These are phyloP conservation scores for Golovinomyces cichoracearum DNA, from an alignment of 2,329 filamentous ascomycete genomes.

Conservation along the genomic window DNA sequence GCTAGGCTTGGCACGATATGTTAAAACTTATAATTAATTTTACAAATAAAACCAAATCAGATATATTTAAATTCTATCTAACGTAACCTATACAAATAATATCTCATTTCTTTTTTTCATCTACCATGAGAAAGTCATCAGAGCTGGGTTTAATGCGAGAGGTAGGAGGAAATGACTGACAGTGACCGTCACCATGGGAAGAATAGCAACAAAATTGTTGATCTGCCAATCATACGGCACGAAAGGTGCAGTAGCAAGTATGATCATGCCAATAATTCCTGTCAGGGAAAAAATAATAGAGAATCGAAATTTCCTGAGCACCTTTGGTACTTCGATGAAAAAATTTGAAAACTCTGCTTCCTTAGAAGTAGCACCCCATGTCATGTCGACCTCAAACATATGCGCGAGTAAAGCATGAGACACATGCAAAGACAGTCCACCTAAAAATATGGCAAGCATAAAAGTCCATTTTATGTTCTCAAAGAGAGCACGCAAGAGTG, in stretches of 20 bases:
- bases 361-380: conserved; percentile 63
- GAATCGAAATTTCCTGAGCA: conserved; percentile 45
- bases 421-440: conserved; percentile 56
- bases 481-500: conserved; percentile 27
- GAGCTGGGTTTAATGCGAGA: conserved; percentile 47
- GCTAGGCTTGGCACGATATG: no score
- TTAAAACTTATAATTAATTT: no score
- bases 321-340: conserved; percentile 59
- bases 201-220: conserved; percentile 46
- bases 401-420: conserved; percentile 55
- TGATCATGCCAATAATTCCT: conserved; percentile 35
- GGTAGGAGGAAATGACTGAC: conserved; percentile 45
- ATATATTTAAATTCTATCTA: no score
- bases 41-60: no score
- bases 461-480: conserved; percentile 52
- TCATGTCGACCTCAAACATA: conserved; percentile 69
- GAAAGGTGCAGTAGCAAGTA: conserved; percentile 34
- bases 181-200: conserved; percentile 48
- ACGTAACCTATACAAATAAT: no score
- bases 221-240: conserved; percentile 40
- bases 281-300: conserved; percentile 15
- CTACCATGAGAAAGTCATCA: conserved; percentile 59
- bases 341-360: conserved; percentile 62
- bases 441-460: conserved; percentile 55
- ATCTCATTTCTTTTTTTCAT: no score